Evolutionary conservation across 2,329 filamentous ascomycete genomes (phyloP).

Genomic region (Aspergillus ruber): DNA sequence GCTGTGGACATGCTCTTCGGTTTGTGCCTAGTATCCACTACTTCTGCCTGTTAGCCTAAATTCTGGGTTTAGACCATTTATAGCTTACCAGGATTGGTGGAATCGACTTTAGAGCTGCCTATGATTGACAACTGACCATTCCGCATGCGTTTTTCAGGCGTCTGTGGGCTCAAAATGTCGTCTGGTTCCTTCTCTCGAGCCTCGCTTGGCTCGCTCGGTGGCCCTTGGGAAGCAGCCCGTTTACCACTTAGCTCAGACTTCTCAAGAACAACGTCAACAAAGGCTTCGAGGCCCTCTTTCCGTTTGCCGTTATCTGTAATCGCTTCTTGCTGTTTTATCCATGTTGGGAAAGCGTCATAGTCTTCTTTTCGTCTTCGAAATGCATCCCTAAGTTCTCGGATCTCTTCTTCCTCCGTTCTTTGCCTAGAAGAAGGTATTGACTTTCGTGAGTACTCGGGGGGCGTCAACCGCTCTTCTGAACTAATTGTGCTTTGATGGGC

Average conservation of each 20-base stretch:
- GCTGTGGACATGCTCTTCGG: background rate
- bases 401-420: background rate
- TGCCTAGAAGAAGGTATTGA: background rate
- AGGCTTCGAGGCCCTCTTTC: background rate
- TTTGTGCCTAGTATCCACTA: slow-evolving; percentile 3
- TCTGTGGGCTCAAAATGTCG: no score
- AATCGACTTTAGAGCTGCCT: no score
- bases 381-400: no score
- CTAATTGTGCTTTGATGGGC: background rate
- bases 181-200: no score
- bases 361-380: no score
- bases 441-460: no score
- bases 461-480: no score
- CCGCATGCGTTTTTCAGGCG: no score
- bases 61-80: no score
- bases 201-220: background rate
- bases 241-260: background rate
- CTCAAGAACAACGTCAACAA: background rate
- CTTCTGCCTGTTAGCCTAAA: slow-evolving; percentile 3
- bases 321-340: background rate
- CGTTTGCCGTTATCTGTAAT: background rate
- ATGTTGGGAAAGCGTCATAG: no score
- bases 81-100: no score
- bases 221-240: background rate
- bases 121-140: no score